Conservation (phyloP, 192 early-diverging fungal species). For the Tieghemiomyces parasiticus region DNA sequence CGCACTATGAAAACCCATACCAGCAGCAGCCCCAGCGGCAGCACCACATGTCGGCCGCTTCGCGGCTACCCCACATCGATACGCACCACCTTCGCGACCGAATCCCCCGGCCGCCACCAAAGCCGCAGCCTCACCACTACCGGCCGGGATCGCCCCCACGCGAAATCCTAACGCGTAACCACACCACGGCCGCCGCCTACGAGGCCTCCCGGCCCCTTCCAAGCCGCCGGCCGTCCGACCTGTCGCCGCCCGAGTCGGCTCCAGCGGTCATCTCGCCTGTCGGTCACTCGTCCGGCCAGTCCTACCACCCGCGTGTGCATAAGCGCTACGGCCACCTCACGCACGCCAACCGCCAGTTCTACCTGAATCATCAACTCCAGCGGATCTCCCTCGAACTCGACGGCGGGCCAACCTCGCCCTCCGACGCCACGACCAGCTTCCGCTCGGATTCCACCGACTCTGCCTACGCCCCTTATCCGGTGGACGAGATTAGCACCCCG, state of each 20-base stretch:
- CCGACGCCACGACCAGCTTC: not conserved
- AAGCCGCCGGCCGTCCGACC: too few relatives aligned
- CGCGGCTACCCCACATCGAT: too few relatives aligned
- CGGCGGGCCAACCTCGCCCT: too few relatives aligned
- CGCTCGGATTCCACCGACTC: not conserved
- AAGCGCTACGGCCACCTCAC: not conserved
- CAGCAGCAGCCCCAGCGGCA: too few relatives aligned
- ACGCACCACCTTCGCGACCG: too few relatives aligned
- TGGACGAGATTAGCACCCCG: too few relatives aligned
- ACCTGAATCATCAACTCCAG: not conserved
- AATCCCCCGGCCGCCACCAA: too few relatives aligned
- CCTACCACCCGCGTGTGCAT: not conserved
- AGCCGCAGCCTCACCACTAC: too few relatives aligned
- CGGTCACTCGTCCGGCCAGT: not conserved
- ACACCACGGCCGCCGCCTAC: not conserved
- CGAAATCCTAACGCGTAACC: not conserved
- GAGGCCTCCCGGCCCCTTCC: too few relatives aligned
- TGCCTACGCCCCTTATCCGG: too few relatives aligned
- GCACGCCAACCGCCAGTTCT: not conserved
- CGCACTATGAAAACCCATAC: too few relatives aligned
- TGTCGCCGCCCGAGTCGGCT: not conserved
- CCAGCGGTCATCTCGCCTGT: not conserved
- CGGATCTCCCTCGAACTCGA: constrained; percentile 3
- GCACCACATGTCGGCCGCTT: too few relatives aligned
- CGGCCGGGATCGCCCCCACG: not conserved